These are phyloP conservation scores for Agaricus bisporus DNA, from an alignment of 768 basidiomycete genomes.

Conservation along the genomic window DNA sequence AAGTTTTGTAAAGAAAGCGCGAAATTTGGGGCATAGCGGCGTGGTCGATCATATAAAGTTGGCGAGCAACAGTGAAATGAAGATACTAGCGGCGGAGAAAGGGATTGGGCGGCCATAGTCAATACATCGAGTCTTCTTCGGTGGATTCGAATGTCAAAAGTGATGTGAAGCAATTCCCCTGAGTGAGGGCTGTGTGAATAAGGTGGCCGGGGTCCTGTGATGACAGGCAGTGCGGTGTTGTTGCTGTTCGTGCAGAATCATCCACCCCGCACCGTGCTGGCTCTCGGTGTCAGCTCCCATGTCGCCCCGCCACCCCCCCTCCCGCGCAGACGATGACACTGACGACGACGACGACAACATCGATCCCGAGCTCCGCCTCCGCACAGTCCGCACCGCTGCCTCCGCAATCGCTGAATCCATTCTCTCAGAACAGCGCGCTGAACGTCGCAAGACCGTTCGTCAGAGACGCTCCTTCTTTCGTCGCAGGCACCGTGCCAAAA, in stretches of 20 bases:
- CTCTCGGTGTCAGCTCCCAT: slow-evolving; percentile 12
- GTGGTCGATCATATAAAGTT: too few species aligned
- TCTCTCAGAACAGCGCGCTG: slow-evolving; percentile 65
- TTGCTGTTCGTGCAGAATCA: neutral
- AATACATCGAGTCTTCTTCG: neutral
- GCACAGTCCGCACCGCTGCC: slow-evolving; percentile 90
- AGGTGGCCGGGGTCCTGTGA: slow-evolving; percentile 2
- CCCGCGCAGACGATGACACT: slow-evolving; percentile 34
- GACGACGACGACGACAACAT: slow-evolving; percentile 65
- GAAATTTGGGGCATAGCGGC: too few species aligned
- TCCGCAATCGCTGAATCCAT: slow-evolving; percentile 87
- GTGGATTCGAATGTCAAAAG: neutral
- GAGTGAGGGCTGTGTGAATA: neutral
- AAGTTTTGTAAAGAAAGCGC: too few species aligned
- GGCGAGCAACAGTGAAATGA: too few species aligned
- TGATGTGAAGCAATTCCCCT: neutral
- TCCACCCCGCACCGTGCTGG: slow-evolving; percentile 11
- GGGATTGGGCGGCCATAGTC: too few species aligned
- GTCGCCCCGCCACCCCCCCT: slow-evolving; percentile 32
- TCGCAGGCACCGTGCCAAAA: slow-evolving; percentile 38
- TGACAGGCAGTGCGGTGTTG: neutral
- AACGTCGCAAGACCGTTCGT: slow-evolving; percentile 44
- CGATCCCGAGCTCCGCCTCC: slow-evolving; percentile 82
- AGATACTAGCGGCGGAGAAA: too few species aligned
- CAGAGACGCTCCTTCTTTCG: slow-evolving; percentile 60